phyloP scores from a whole-genome alignment of 495 filamentous ascomycete species.

The Jackrogersella multiformis region DNA sequence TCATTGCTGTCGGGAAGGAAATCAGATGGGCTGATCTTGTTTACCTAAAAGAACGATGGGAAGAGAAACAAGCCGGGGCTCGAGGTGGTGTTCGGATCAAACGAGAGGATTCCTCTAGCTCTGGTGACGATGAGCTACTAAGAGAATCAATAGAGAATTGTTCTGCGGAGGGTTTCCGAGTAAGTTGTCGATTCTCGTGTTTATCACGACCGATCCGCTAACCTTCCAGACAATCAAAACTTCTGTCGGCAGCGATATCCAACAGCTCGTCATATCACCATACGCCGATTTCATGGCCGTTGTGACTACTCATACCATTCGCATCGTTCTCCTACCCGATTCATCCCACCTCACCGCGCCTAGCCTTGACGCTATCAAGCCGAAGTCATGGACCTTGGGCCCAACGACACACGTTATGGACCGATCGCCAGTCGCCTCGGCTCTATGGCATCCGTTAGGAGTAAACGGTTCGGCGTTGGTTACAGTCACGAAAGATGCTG shows the following conservation, averaged over 20 bases:
- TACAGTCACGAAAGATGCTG: conserved; percentile 84
- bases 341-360: conserved; percentile 72
- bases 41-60: conserved; percentile 76
- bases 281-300: conserved; percentile 81
- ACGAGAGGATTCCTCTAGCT: conserved; percentile 45
- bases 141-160: conserved; percentile 42
- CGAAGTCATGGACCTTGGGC: conserved; percentile 85
- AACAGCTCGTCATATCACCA: conserved; percentile 83
- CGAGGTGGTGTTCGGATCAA: conserved; percentile 44
- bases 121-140: conserved; percentile 47
- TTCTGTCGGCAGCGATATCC: conserved; percentile 76
- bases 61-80: conserved; percentile 54
- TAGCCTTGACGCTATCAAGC: conserved; percentile 70
- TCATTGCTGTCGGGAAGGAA: conserved; percentile 83
- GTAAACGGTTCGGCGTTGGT: conserved; percentile 76
- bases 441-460: conserved; percentile 88
- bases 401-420: conserved; percentile 89
- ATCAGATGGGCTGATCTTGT: conserved; percentile 86
- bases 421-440: conserved; percentile 76
- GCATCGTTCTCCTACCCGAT: conserved; percentile 81
- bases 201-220: conserved; percentile 29
- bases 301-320: conserved; percentile 82
- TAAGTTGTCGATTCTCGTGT: conserved; percentile 45
- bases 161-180: conserved; percentile 56
- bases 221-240: conserved; percentile 70